phyloP scores from a whole-genome alignment of 148 eudicot species.

The Silene latifolia region DNA sequence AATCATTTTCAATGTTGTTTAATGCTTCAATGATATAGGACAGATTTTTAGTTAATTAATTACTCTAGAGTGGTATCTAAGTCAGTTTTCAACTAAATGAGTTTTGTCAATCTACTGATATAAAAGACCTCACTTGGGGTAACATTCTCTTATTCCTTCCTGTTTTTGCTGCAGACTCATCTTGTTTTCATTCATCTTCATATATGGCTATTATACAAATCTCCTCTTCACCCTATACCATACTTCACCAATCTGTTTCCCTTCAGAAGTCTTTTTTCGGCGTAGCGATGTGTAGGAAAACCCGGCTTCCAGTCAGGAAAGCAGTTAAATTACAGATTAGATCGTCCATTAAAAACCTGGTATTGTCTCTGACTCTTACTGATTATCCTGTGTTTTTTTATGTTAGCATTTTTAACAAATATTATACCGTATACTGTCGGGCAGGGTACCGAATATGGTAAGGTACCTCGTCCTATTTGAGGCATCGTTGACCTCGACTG shows the following conservation, averaged over 20 bases:
- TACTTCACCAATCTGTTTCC: constrained; percentile 25
- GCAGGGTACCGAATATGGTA: too few species aligned
- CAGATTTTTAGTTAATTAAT: constrained; percentile 5
- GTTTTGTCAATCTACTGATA: constrained; percentile 18
- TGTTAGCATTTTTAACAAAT: neutral
- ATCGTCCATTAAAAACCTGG: constrained; percentile 50
- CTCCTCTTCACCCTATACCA: constrained; percentile 33
- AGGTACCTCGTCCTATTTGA: too few species aligned
- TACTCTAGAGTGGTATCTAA: constrained; percentile 20
- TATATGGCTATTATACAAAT: constrained; percentile 44
- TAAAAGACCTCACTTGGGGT: constrained; percentile 20
- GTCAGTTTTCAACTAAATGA: constrained; percentile 19
- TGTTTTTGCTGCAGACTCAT: constrained; percentile 10
- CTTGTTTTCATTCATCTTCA: constrained; percentile 16
- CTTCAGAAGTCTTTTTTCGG: constrained; percentile 27
- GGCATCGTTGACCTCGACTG: too few species aligned
- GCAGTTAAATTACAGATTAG: constrained; percentile 36
- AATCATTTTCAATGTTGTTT: constrained; percentile 6
- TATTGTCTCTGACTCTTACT: constrained; percentile 19
- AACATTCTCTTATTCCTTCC: constrained; percentile 22
- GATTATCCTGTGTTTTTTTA: neutral
- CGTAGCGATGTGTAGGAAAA: constrained; percentile 29
- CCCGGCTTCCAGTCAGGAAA: constrained; percentile 32
- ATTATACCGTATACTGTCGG: neutral
- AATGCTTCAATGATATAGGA: constrained; percentile 17